Base-by-base conservation (phyloP, 1,284 basidiomycete genomes). In the Fomitopsis pinicola region DNA sequence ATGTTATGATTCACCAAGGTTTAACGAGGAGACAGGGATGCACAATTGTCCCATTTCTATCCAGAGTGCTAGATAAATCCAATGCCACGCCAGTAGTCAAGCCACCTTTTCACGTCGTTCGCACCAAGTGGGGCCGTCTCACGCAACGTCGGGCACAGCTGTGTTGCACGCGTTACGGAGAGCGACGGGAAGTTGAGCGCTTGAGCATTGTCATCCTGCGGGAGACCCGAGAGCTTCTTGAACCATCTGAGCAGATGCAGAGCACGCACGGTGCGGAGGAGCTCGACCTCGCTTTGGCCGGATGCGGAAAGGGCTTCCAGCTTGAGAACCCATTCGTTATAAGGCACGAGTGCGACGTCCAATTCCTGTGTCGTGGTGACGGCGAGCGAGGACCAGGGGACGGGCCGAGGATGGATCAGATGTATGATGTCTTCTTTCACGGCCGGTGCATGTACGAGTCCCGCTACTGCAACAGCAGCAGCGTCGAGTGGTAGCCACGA, bases 361-460 rank as follows among this genome's bases (percentile, higher is more conserved):
- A 72, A 60, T 26, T 59, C 52, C 17, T 46, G 28, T 0, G 69
- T 65, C 44, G 71, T 63, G 9, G 63, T 60, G 7, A 57, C 46
- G 22, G 71, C 57, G 58, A 70, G 33, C 4, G 58, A 46, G 30
- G 57, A 46, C 69, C 68, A 71, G 15, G 67, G 57, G 17, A 68
- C 63, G 0, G 69, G 69, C 1, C 60, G 63, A 1, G 72, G 73
- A 55, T 74, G 72, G 1, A 71, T 68, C 55, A 75, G 67, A 57
- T 75, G 72, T 3, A 73, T 58, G 46, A 71, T 58, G 5, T 63
- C 59, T 30, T 64, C 44, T 28, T 38, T n/a, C 17, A 65, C 56
- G 5, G 63, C 57, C 5, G 69, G 61, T 7, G 7, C 35, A 46
- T 59, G 55, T 9, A 66, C 63, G 61, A 71, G 64, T 40, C 72